Evolutionary conservation across 345 rosid genomes (phyloP).

Genomic region (Sonneratia alba): DNA sequence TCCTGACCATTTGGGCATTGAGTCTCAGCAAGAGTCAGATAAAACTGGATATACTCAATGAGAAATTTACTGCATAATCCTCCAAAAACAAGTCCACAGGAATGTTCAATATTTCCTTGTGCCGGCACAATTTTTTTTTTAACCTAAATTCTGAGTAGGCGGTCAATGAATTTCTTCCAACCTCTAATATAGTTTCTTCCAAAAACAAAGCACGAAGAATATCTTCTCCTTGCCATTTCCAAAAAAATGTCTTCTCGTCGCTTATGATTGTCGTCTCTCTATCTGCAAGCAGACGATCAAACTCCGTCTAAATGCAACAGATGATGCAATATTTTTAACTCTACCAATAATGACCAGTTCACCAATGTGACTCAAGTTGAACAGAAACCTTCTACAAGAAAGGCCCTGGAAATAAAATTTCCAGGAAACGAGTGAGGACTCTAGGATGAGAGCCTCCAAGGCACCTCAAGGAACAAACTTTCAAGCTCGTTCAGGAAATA

Average conservation of each 20-base stretch:
- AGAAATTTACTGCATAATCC: slow-evolving; percentile 19
- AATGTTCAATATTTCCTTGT: too few species aligned
- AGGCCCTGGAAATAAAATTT: too few species aligned
- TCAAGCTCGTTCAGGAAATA: too few species aligned
- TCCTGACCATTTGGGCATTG: neutral
- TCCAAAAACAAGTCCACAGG: slow-evolving; percentile 12
- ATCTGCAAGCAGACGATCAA: slow-evolving; percentile 13
- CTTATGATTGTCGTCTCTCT: slow-evolving; percentile 25
- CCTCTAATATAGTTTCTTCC: slow-evolving; percentile 31
- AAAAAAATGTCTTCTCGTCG: too few species aligned
- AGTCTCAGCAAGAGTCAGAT: neutral
- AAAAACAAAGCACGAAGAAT: slow-evolving; percentile 45
- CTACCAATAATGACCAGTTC: neutral
- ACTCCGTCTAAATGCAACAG: neutral
- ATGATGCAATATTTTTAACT: neutral
- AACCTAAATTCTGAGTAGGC: slow-evolving; percentile 11
- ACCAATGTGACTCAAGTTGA: neutral
- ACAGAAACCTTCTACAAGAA: too few species aligned
- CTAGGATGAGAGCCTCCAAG: too few species aligned
- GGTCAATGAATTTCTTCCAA: slow-evolving; percentile 26
- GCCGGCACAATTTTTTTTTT: too few species aligned
- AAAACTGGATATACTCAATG: slow-evolving; percentile 27
- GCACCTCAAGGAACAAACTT: too few species aligned
- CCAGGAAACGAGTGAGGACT: neutral
- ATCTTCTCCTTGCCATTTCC: slow-evolving; percentile 26